Conservation (phyloP, 371 early-diverging fungal genomes). For the Edhazardia aedis region DNA sequence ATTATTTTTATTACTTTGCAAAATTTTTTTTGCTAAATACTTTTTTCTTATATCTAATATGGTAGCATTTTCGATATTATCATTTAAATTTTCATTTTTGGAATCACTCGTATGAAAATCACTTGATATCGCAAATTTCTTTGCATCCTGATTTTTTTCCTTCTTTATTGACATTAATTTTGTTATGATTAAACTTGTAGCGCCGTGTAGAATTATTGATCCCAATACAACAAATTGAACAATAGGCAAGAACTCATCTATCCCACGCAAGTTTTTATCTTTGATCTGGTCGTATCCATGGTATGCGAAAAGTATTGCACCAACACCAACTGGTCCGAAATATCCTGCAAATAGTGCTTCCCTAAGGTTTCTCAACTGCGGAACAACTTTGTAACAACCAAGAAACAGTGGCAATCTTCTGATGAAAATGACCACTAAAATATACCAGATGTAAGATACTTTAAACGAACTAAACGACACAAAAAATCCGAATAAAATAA, state of each 20-base stretch:
- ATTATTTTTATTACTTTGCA: too few species aligned
- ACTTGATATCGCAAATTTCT: too few species aligned
- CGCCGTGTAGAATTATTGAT: slow-evolving; percentile 28
- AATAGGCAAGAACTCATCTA: slow-evolving; percentile 3
- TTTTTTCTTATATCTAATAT: too few species aligned
- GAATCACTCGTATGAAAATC: too few species aligned
- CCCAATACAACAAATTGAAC: slow-evolving; percentile 21
- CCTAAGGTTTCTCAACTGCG: slow-evolving; percentile 52
- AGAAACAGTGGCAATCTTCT: slow-evolving; percentile 60
- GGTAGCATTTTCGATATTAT: too few species aligned
- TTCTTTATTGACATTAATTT: too few species aligned
- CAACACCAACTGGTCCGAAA: slow-evolving; percentile 80
- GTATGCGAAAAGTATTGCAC: slow-evolving; percentile 52
- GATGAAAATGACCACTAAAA: slow-evolving; percentile 54
- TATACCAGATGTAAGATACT: slow-evolving; percentile 48
- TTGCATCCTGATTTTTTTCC: too few species aligned
- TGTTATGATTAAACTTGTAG: too few species aligned
- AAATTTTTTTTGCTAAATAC: too few species aligned
- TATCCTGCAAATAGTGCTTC: slow-evolving; percentile 75
- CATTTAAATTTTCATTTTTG: too few species aligned
- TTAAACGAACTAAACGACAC: slow-evolving; percentile 54
- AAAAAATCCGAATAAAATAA: slow-evolving; percentile 65
- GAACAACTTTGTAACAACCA: slow-evolving; percentile 51
- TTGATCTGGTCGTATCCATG: not conserved
- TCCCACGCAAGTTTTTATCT: not conserved